Percentiles rank a stretch among this genome's conserved stretches.
Evolutionary conservation across 2,329 filamentous ascomycete species (phyloP).

Genomic region (Aspergillus intermedius): DNA sequence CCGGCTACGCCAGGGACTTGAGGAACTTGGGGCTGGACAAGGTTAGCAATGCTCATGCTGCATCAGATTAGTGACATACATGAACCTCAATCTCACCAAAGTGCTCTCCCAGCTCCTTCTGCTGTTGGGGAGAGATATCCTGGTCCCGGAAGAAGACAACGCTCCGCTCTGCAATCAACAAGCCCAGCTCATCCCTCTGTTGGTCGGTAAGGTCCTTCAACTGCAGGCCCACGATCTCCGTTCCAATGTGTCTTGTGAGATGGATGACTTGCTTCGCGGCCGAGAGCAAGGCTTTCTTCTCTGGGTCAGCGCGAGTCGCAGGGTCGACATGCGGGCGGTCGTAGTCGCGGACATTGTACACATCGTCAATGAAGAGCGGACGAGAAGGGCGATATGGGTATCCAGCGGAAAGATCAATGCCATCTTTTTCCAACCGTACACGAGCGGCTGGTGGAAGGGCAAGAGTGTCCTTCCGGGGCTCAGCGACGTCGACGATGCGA

Average conservation of each 20-base stretch:
- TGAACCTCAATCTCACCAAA: constrained; percentile 64
- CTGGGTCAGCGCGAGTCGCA: constrained; percentile 58
- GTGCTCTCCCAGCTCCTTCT: constrained; percentile 56
- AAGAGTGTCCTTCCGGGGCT: constrained; percentile 59
- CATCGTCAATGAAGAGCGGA: constrained; percentile 64
- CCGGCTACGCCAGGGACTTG: constrained; percentile 62
- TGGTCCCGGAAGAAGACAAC: constrained; percentile 65
- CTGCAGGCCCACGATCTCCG: constrained; percentile 58
- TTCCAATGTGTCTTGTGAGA: constrained; percentile 57
- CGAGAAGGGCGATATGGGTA: constrained; percentile 64
- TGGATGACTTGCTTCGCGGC: constrained; percentile 59
- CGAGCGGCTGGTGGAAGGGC: constrained; percentile 53
- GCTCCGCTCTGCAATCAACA: constrained; percentile 57
- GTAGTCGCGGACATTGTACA: constrained; percentile 57
- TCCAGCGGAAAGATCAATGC: constrained; percentile 61
- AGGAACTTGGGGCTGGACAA: constrained; percentile 58
- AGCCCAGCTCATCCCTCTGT: constrained; percentile 56
- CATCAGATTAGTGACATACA: constrained; percentile 35
- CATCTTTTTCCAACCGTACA: constrained; percentile 58
- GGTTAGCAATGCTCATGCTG: neutral
- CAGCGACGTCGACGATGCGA: constrained; percentile 56
- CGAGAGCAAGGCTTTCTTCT: constrained; percentile 54
- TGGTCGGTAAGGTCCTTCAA: constrained; percentile 54
- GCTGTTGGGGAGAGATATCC: constrained; percentile 55
- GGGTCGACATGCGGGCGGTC: constrained; percentile 54